A percentile compares a stretch with the other conserved stretches of the same genome.
phyloP scores from a whole-genome alignment of 257 asterid species.

The Gentiana straminea region DNA sequence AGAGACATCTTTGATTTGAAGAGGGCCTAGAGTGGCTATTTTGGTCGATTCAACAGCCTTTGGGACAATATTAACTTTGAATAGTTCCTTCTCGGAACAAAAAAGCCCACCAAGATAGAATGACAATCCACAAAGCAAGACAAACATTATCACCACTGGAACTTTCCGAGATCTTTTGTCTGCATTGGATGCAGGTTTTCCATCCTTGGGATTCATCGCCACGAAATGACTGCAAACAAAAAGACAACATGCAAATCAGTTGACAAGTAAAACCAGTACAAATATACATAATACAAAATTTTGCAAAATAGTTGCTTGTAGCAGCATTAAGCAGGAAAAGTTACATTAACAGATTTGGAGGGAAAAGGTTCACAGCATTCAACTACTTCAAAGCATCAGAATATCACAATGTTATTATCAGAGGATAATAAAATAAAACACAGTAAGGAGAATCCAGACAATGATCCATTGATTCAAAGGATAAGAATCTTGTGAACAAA shows the following conservation, averaged over 20 bases:
- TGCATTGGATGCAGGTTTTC: slow-evolving; percentile 42
- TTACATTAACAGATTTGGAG: neutral
- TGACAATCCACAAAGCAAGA: slow-evolving; percentile 87
- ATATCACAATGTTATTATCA: neutral
- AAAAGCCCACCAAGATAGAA: slow-evolving; percentile 93
- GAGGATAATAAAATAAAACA: neutral
- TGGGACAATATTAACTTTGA: slow-evolving; percentile 12
- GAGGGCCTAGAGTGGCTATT: slow-evolving; percentile 27
- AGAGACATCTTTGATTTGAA: slow-evolving; percentile 43
- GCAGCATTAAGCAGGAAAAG: no score
- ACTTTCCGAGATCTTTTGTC: slow-evolving; percentile 50
- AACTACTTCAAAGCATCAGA: neutral
- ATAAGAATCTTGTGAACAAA: neutral
- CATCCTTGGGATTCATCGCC: slow-evolving; percentile 81
- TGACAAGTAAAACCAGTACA: neutral
- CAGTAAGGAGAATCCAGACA: neutral
- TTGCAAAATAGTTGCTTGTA: no score
- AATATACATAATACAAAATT: no score
- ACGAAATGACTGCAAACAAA: slow-evolving; percentile 29
- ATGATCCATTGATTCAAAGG: neutral
- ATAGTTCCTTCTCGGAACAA: slow-evolving; percentile 54
- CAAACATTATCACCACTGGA: slow-evolving; percentile 50
- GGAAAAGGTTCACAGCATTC: neutral
- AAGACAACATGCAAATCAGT: slow-evolving; percentile 6
- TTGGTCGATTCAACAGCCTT: slow-evolving; percentile 24